Evolutionary conservation across 2,329 filamentous ascomycete species (phyloP).

Genomic region (Shiraia bambusicola): DNA sequence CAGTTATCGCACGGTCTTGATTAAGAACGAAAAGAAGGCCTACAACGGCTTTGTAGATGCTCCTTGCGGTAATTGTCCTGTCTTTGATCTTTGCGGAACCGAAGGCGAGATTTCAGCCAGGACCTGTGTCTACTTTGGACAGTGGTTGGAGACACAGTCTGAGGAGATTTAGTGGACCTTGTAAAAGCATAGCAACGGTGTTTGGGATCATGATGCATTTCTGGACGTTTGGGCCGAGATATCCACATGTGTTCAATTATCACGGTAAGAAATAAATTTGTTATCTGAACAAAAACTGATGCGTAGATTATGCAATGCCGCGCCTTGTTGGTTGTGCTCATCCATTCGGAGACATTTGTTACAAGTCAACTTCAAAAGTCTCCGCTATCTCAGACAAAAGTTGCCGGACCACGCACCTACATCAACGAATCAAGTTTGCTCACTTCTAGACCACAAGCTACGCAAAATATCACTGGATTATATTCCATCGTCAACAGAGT

Average conservation of each 20-base stretch:
- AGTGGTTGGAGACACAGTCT: slow-evolving; percentile 64
- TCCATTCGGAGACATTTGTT: no score
- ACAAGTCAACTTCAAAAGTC: no score
- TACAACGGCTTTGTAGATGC: slow-evolving; percentile 81
- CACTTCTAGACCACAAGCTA: no score
- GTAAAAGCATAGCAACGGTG: slow-evolving; percentile 31
- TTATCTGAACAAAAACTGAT: no score
- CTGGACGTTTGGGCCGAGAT: slow-evolving; percentile 9
- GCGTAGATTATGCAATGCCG: no score
- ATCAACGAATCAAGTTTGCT: no score
- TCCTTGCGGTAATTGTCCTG: slow-evolving; percentile 88
- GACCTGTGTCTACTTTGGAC: slow-evolving; percentile 87
- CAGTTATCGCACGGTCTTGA: slow-evolving; percentile 52
- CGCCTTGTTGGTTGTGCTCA: background rate
- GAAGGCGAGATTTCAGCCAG: slow-evolving; percentile 86
- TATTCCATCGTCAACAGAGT: no score
- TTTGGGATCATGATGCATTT: slow-evolving; percentile 17
- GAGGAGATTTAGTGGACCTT: slow-evolving; percentile 20
- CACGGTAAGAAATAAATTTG: no score
- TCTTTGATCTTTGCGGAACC: slow-evolving; percentile 89
- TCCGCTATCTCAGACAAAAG: no score
- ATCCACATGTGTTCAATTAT: slow-evolving; percentile 1
- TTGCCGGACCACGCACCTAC: no score
- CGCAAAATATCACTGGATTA: background rate
- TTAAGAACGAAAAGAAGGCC: slow-evolving; percentile 45